phyloP scores from a whole-genome alignment of 2,329 filamentous ascomycete species.

The Aspergillus candidus region DNA sequence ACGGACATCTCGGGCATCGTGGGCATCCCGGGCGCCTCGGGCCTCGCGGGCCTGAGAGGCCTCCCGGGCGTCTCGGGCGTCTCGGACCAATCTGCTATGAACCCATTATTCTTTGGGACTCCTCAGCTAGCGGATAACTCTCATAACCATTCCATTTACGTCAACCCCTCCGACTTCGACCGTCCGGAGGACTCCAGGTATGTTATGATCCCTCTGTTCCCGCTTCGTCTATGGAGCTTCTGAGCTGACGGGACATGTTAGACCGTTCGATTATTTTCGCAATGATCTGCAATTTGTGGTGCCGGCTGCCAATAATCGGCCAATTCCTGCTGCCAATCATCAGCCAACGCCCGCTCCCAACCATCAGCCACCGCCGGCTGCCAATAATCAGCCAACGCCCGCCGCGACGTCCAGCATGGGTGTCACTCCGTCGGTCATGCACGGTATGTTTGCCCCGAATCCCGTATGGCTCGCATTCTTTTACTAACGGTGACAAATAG shows the following conservation, averaged over 20 bases:
- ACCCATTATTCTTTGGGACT: constrained; percentile 34
- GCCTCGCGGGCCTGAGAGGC: no score
- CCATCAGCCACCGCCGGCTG: constrained; percentile 4
- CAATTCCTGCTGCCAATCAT: neutral
- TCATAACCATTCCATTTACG: constrained; percentile 23
- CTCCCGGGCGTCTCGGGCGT: constrained; percentile 4
- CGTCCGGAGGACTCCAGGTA: constrained; percentile 24
- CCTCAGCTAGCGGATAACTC: constrained; percentile 17
- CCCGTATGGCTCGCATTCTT: neutral
- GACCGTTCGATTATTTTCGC: constrained; percentile 23
- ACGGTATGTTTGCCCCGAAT: constrained; percentile 9
- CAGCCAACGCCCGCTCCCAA: constrained; percentile 7
- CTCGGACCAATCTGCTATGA: constrained; percentile 32
- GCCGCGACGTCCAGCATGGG: constrained; percentile 4
- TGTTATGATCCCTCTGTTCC: constrained; percentile 2
- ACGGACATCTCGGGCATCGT: no score
- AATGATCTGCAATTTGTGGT: constrained; percentile 19
- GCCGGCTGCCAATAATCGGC: constrained; percentile 12
- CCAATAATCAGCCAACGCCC: constrained; percentile 1
- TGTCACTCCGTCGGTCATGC: constrained; percentile 1
- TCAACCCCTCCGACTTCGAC: constrained; percentile 23
- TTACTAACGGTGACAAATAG: no score
- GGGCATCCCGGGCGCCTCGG: no score
- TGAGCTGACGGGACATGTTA: constrained; percentile 4
- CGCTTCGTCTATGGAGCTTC: neutral